These are phyloP conservation scores for Chrysoporthe austroafricana DNA, from an alignment of 2,329 filamentous ascomycete species.

Conservation along the genomic window DNA sequence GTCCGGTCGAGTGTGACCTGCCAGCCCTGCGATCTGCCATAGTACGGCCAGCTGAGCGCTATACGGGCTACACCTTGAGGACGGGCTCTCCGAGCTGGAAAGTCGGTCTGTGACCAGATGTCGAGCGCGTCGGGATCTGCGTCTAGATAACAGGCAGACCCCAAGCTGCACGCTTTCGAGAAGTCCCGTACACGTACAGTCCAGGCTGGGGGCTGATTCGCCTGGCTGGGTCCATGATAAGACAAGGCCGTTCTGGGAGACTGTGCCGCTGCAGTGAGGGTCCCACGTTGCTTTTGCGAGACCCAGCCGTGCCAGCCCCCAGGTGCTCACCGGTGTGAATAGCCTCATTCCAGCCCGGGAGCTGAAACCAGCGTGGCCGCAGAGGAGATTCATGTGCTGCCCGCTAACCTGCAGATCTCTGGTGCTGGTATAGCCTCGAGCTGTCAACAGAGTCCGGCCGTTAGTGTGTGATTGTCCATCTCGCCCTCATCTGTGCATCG, in stretches of 20 bases:
- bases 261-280: too few species aligned
- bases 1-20: slow-evolving; percentile 1
- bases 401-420: not conserved
- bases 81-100: not conserved
- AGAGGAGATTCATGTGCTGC: too few species aligned
- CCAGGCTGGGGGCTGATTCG: not conserved
- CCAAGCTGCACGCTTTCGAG: not conserved
- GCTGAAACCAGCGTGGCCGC: not conserved
- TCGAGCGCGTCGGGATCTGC: not conserved
- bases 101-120: not conserved
- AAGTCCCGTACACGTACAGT: not conserved
- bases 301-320: not conserved
- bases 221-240: not conserved
- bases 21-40: not conserved
- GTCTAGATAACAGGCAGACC: not conserved
- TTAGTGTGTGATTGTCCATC: not conserved
- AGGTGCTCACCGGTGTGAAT: slow-evolving; percentile 10
- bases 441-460: not conserved
- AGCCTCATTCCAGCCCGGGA: slow-evolving; percentile 1
- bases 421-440: not conserved
- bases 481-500: not conserved
- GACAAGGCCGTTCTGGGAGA: not conserved
- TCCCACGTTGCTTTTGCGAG: not conserved
- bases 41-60: not conserved
- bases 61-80: not conserved